phyloP scores from a whole-genome alignment of 2,329 filamentous ascomycete species.

The Epicoccum nigrum region DNA sequence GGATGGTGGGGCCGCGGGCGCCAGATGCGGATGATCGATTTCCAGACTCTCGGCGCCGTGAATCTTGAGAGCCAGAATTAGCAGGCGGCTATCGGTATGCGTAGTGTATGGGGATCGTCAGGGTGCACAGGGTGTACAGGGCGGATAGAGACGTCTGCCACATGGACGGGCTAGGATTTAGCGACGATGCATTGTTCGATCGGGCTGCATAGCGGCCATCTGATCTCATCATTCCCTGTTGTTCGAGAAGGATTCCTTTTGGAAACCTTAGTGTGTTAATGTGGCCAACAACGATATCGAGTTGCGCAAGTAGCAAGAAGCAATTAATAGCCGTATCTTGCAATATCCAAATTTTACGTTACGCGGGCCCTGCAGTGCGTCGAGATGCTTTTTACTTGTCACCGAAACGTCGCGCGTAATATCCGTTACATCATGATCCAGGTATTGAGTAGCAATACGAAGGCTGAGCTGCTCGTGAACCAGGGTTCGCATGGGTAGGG shows the following conservation, averaged over 20 bases:
- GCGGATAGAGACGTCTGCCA: conserved; percentile 15
- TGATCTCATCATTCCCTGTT: not conserved
- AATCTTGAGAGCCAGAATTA: conserved; percentile 27
- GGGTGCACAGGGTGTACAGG: conserved; percentile 13
- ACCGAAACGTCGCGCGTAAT: not conserved
- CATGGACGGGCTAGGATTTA: conserved; percentile 19
- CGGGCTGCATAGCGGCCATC: conserved; percentile 15
- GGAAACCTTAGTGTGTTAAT: conserved; percentile 12
- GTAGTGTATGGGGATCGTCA: conserved; percentile 20
- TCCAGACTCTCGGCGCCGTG: conserved; percentile 29
- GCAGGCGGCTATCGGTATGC: conserved; percentile 30
- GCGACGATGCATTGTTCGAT: conserved; percentile 15
- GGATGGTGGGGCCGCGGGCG: conserved; percentile 90
- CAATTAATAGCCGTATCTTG: conserved; percentile 1
- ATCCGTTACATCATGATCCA: not conserved
- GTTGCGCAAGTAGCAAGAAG: conserved; percentile 8
- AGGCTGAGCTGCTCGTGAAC: not conserved
- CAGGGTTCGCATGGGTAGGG: no score
- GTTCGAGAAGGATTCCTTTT: conserved; percentile 2
- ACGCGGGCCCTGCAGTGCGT: not conserved
- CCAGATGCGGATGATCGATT: conserved; percentile 53
- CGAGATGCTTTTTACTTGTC: not conserved
- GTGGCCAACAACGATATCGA: conserved; percentile 6
- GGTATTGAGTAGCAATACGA: not conserved
- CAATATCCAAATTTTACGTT: not conserved